Base-by-base conservation (phyloP, 2,329 filamentous ascomycete genomes). In the Neurospora crassa region DNA sequence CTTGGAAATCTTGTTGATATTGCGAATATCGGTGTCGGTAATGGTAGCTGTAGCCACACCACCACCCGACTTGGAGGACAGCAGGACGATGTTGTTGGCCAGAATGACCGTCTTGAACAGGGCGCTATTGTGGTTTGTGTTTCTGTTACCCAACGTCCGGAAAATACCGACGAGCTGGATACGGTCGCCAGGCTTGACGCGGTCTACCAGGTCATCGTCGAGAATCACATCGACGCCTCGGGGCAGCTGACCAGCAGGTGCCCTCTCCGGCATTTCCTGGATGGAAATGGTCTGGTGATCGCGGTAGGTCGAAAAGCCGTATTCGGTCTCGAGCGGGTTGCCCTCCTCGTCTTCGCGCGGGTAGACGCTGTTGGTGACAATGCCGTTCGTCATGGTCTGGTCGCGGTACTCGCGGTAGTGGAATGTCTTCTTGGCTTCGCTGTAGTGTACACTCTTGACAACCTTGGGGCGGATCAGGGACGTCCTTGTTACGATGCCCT, bases 221-320 rank as follows among this genome's bases (percentile, higher is more conserved):
- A 99, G 84, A 76, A 99, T 94, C 16, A 98, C 94, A 81, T 99
- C 96, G 20, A 99, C 96, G 71, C 95, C 94, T 70, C 96, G 91
- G 72, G 96, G 96, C 74, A 99, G 87, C 84, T 98, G 96, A 70
- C 96, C 96, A 72, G 96, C 95, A 70, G 96, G 96, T 2, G 96
- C 96, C 76, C 95, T 87, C 81, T 99, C 96, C 0, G 96, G 96
- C 96, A 99, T 99, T 84, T 99, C 96, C 82, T 99, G 96, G 75
- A 99, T 97, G 0, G 95, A 97, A 72, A 99, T 93, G 18, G 93
- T 97, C 81, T 99, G 96, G 79, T 99, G 96, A 80, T 99, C 96
- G 78, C 95, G 88, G 82, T 97, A 99, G 69, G 92, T 96, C 80
- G 91, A 96, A 83, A 96, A 95, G 34, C 96, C 96, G 80, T 98